Conservation (phyloP, 2,329 filamentous ascomycete genomes). For the Penicillium verrucosum region DNA sequence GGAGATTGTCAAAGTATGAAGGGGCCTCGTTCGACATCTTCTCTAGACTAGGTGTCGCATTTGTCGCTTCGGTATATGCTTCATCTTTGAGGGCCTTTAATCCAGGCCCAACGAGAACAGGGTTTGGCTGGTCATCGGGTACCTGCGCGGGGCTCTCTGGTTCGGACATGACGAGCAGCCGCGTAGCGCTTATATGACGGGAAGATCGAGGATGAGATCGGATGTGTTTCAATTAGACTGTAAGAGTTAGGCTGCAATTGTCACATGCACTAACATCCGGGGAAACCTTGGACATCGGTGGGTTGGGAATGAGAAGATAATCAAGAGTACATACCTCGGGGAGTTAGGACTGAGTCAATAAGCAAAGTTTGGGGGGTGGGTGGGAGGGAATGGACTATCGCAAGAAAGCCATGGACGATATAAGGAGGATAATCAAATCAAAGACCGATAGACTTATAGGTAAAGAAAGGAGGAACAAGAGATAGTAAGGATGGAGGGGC, state of each 20-base stretch:
- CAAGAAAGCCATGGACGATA: slow-evolving; percentile 16
- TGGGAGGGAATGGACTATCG: slow-evolving; percentile 7
- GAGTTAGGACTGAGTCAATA: slow-evolving; percentile 9
- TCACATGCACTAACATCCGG: slow-evolving; percentile 9
- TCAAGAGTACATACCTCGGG: slow-evolving; percentile 22
- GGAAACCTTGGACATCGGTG: slow-evolving; percentile 2
- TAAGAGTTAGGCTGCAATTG: slow-evolving; percentile 13
- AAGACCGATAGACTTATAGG: neutral
- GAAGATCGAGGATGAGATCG: neutral
- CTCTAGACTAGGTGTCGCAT: slow-evolving; percentile 27
- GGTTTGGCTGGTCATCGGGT: slow-evolving; percentile 31
- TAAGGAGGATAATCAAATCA: neutral
- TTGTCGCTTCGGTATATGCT: slow-evolving; percentile 29
- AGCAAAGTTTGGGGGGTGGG: slow-evolving; percentile 6
- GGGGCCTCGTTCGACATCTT: slow-evolving; percentile 19
- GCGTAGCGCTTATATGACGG: neutral
- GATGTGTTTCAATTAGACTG: slow-evolving; percentile 8
- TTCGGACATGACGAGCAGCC: slow-evolving; percentile 23
- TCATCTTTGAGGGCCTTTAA: slow-evolving; percentile 26
- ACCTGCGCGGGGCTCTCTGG: slow-evolving; percentile 23
- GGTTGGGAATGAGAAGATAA: slow-evolving; percentile 9
- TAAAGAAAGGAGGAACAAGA: slow-evolving; percentile 2
- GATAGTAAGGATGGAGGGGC: slow-evolving; percentile 18
- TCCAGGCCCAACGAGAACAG: slow-evolving; percentile 30
- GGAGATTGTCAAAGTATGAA: slow-evolving; percentile 31